These are phyloP conservation scores for Mycena leptocephala DNA, from an alignment of 768 basidiomycete species.

Conservation along the genomic window DNA sequence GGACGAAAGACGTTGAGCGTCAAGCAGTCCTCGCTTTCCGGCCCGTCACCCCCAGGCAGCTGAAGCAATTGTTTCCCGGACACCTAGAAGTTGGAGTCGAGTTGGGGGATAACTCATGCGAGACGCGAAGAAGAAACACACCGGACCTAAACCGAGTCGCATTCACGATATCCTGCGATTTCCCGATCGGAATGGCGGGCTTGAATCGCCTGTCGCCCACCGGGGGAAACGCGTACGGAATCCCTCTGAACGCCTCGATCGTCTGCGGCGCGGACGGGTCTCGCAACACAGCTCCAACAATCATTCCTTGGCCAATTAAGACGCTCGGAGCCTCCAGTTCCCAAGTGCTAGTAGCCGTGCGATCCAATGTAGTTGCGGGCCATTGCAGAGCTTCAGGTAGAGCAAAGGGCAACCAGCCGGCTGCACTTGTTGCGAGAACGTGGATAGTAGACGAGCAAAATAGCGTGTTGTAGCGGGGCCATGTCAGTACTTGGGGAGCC, in stretches of 20 bases:
- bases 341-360: neutral
- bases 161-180: neutral
- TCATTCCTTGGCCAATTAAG: neutral
- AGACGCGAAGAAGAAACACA: too few relatives aligned
- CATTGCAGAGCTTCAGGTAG: neutral
- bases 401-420: too few relatives aligned
- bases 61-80: neutral
- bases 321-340: neutral
- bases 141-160: neutral
- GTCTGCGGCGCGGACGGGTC: neutral
- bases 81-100: too few relatives aligned
- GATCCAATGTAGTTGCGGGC: too few relatives aligned
- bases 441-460: too few relatives aligned
- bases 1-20: slow-evolving; percentile 14
- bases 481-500: too few relatives aligned
- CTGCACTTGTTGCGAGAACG: too few relatives aligned
- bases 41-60: neutral
- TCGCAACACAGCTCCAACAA: neutral
- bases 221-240: slow-evolving; percentile 3
- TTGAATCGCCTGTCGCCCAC: slow-evolving; percentile 1
- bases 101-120: too few relatives aligned
- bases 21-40: slow-evolving; percentile 12
- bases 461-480: too few relatives aligned
- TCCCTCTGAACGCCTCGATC: slow-evolving; percentile 7
- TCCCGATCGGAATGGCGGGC: neutral